These are phyloP conservation scores for Dioscorea alata DNA, from an alignment of 106 monocot genomes.

Conservation along the genomic window DNA sequence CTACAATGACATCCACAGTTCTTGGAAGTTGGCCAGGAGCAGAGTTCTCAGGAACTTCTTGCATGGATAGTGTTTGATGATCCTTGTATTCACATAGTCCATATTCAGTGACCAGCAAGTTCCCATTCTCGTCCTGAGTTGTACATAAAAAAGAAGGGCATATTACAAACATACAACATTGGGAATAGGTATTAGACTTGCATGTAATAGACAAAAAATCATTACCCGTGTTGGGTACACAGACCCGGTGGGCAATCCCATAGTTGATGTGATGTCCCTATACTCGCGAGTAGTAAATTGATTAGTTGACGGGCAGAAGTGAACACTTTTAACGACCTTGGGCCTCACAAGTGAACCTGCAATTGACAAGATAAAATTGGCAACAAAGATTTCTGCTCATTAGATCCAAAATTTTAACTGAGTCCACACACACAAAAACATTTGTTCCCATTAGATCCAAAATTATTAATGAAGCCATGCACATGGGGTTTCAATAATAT, in stretches of 20 bases:
- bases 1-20: slow-evolving; percentile 91
- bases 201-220: neutral
- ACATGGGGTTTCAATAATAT: no score
- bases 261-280: slow-evolving; percentile 79
- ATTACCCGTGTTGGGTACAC: slow-evolving; percentile 98
- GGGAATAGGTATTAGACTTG: neutral
- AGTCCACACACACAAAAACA: no score
- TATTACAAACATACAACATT: neutral
- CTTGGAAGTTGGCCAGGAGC: slow-evolving; percentile 97
- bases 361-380: slow-evolving; percentile 7
- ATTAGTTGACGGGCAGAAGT: slow-evolving; percentile 77
- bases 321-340: slow-evolving; percentile 95
- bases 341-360: slow-evolving; percentile 96
- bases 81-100: slow-evolving; percentile 98
- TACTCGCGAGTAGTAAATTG: slow-evolving; percentile 75
- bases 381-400: neutral
- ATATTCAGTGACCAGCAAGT: slow-evolving; percentile 91
- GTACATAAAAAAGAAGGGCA: neutral
- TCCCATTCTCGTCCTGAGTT: slow-evolving; percentile 90
- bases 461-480: no score
- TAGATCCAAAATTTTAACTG: no score
- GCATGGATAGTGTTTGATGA: slow-evolving; percentile 98
- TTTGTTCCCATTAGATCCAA: no score
- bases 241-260: slow-evolving; percentile 89
- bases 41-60: slow-evolving; percentile 98